Percentiles rank a stretch among this genome's conserved stretches.
These are phyloP conservation scores for Mychonastes homosphaera DNA, from an alignment of 139 green algal genomes.

Conservation along the genomic window DNA sequence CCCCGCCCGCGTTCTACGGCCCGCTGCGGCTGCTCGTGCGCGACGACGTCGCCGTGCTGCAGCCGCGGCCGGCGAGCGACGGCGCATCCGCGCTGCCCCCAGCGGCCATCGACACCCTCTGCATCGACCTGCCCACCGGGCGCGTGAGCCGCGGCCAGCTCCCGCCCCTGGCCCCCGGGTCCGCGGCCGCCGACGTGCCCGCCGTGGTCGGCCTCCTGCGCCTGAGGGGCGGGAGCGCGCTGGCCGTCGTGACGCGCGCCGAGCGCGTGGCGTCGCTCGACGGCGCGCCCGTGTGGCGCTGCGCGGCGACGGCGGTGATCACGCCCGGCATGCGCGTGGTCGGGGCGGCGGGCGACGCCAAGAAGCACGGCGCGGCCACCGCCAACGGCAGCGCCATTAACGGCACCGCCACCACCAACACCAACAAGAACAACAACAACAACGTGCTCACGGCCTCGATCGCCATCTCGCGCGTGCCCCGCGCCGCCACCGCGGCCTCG, in stretches of 20 bases:
- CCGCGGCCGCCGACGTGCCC: constrained; percentile 20
- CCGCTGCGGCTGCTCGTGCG: constrained; percentile 1
- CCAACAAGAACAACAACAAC: background rate
- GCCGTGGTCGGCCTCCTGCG: constrained; percentile 23
- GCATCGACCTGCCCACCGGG: constrained; percentile 11
- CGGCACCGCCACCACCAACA: background rate
- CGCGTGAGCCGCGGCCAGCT: background rate
- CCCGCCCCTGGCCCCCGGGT: background rate
- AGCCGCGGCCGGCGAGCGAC: no score
- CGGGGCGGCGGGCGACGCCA: no score
- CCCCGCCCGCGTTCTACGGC: background rate
- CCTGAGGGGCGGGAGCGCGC: constrained; percentile 27
- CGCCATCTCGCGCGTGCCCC: background rate
- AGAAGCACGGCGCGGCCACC: no score
- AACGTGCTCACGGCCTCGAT: background rate
- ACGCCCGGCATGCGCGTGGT: constrained; percentile 41
- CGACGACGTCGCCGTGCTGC: constrained; percentile 9
- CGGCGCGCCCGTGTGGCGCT: constrained; percentile 20
- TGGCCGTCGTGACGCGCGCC: constrained; percentile 45
- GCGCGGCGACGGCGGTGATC: constrained; percentile 40
- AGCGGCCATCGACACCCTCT: constrained; percentile 10
- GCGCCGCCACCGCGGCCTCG: background rate
- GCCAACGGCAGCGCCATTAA: background rate
- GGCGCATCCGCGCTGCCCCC: background rate
- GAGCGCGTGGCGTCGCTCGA: constrained; percentile 33